phyloP scores from a whole-genome alignment of 257 asterid genomes.

The Phtheirospermum japonicum region DNA sequence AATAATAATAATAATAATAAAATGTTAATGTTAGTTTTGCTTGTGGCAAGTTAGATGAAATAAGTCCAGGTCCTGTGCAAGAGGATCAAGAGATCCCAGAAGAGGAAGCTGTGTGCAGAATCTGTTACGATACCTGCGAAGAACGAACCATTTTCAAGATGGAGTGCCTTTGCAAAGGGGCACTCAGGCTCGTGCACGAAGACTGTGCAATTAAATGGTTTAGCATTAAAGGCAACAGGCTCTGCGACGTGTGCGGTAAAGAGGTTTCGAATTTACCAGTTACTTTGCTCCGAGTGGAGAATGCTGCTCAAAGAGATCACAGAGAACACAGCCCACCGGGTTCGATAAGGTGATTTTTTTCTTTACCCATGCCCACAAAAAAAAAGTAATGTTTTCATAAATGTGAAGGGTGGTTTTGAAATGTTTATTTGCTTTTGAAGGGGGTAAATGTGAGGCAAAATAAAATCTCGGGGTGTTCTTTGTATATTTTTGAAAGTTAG shows the following conservation, averaged over 20 bases:
- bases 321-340: slow-evolving; percentile 40
- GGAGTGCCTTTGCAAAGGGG: slow-evolving; percentile 98
- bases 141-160: slow-evolving; percentile 70
- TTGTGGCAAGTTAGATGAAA: slow-evolving; percentile 51
- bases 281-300: slow-evolving; percentile 66
- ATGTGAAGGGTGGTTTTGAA: background rate
- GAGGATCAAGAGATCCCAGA: slow-evolving; percentile 94
- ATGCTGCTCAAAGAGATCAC: slow-evolving; percentile 38
- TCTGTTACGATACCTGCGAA: slow-evolving; percentile 77
- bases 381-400: background rate
- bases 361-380: background rate
- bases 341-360: slow-evolving; percentile 36
- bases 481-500: background rate
- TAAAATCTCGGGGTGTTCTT: background rate
- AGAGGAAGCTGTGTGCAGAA: slow-evolving; percentile 96
- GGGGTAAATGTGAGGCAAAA: background rate
- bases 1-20: background rate
- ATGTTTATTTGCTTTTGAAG: background rate
- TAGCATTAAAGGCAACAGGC: slow-evolving; percentile 53
- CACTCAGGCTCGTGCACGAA: slow-evolving; percentile 64
- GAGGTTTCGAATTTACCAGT: slow-evolving; percentile 88
- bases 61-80: slow-evolving; percentile 51
- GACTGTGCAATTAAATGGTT: slow-evolving; percentile 96
- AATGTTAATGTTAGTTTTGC: slow-evolving; percentile 15
- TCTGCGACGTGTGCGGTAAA: slow-evolving; percentile 76